These are phyloP conservation scores for Favolaschia claudopus DNA, from an alignment of 768 basidiomycete species.

Conservation along the genomic window DNA sequence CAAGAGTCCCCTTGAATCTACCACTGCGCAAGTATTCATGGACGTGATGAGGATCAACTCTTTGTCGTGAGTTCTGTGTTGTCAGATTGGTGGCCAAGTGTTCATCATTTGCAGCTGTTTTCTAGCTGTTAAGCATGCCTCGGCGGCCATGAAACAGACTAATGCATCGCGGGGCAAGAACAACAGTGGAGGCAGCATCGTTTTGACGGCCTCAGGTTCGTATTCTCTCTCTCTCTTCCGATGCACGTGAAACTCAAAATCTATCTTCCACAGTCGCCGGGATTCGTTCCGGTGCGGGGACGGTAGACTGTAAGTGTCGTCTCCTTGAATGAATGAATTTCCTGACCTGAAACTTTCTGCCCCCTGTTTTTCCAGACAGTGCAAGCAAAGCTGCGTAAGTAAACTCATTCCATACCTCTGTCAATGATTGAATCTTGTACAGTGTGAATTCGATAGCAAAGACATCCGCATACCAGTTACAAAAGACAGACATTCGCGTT, in stretches of 20 bases:
- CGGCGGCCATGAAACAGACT: slow-evolving; percentile 77
- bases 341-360: neutral
- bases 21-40: slow-evolving; percentile 72
- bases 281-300: slow-evolving; percentile 81
- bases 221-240: slow-evolving; percentile 9
- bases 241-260: neutral
- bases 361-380: slow-evolving; percentile 67
- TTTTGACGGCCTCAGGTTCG: slow-evolving; percentile 85
- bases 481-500: slow-evolving; percentile 84
- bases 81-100: neutral
- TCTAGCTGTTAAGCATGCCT: slow-evolving; percentile 87
- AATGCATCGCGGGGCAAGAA: slow-evolving; percentile 76
- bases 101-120: slow-evolving; percentile 68
- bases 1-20: slow-evolving; percentile 53
- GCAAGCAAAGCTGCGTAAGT: slow-evolving; percentile 93
- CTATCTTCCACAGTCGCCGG: slow-evolving; percentile 71
- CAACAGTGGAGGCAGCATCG: slow-evolving; percentile 78
- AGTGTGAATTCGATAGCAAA: slow-evolving; percentile 91
- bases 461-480: slow-evolving; percentile 80
- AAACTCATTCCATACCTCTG: neutral
- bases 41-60: slow-evolving; percentile 80
- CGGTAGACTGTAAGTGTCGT: slow-evolving; percentile 73
- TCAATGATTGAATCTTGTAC: neutral
- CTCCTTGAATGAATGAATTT: slow-evolving; percentile 7
- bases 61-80: slow-evolving; percentile 50